phyloP scores from a whole-genome alignment of 2,329 filamentous ascomycete species.

The Aspergillus carbonarius region DNA sequence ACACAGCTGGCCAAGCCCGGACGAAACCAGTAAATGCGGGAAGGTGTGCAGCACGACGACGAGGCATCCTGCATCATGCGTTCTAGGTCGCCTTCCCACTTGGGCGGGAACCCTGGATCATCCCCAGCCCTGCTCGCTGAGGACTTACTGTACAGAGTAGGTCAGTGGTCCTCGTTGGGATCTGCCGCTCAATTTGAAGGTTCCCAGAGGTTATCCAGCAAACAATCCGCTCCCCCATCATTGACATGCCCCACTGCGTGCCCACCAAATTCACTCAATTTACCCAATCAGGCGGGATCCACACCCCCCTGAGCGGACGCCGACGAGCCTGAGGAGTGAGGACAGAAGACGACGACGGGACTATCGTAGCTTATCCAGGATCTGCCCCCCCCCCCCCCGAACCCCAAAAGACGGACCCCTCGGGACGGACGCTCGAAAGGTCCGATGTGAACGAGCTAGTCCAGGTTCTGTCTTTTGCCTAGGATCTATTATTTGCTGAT shows the following conservation, averaged over 20 bases:
- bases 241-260: constrained; percentile 1
- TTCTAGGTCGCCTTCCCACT: neutral
- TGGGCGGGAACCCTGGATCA: neutral
- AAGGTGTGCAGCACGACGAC: neutral
- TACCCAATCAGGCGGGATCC: neutral
- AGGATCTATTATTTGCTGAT: too few species aligned
- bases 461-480: neutral
- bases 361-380: neutral
- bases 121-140: neutral
- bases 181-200: too few species aligned
- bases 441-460: neutral
- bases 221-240: neutral
- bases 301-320: neutral
- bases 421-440: neutral
- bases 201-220: too few species aligned
- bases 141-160: neutral
- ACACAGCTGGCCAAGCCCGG: constrained; percentile 3
- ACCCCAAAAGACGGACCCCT: neutral
- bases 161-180: neutral
- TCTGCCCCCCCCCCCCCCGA: neutral
- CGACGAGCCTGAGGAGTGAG: too few species aligned
- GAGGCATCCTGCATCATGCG: constrained; percentile 11
- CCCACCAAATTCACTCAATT: neutral
- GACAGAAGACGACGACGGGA: too few species aligned
- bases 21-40: constrained; percentile 23